A percentile compares a stretch with the other conserved stretches of the same genome.
These are phyloP conservation scores for Aspergillus bertholletiae DNA, from an alignment of 495 filamentous ascomycete genomes.

Conservation along the genomic window DNA sequence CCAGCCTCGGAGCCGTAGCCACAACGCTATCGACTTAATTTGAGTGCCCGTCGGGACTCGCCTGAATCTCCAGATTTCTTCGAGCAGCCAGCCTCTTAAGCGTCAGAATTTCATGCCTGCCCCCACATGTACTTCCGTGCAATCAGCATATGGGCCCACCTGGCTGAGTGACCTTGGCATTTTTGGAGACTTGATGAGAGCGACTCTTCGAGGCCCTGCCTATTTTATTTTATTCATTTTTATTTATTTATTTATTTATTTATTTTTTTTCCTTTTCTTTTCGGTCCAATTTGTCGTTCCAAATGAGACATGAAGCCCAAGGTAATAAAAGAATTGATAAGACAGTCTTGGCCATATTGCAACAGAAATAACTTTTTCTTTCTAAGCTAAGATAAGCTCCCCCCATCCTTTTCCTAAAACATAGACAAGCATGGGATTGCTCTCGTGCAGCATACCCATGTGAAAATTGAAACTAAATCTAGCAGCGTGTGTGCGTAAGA, in stretches of 20 bases:
- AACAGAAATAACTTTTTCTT: slow-evolving; percentile 4
- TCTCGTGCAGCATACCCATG: slow-evolving; percentile 20
- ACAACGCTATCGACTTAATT: neutral
- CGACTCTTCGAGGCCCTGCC: slow-evolving; percentile 4
- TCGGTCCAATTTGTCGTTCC: neutral
- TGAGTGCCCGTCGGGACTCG: neutral
- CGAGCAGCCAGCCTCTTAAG: neutral
- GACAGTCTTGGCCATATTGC: slow-evolving; percentile 11
- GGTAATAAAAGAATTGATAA: slow-evolving; percentile 8
- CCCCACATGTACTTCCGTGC: slow-evolving; percentile 15
- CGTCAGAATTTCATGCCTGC: slow-evolving; percentile 12
- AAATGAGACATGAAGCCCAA: neutral
- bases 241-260: neutral
- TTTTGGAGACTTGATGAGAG: slow-evolving; percentile 12
- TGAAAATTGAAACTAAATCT: slow-evolving; percentile 10
- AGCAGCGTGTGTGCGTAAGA: neutral
- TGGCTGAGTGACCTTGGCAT: slow-evolving; percentile 18
- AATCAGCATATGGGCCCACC: slow-evolving; percentile 12
- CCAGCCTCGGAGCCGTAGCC: slow-evolving; percentile 15
- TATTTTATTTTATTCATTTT: neutral
- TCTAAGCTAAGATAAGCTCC: neutral
- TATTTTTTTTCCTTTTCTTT: neutral
- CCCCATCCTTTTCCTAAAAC: slow-evolving; percentile 6
- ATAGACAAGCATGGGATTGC: slow-evolving; percentile 6
- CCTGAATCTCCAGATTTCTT: slow-evolving; percentile 1